Conservation (phyloP, 176 grass and related monocot species). For the Coix lacrymajobi region DNA sequence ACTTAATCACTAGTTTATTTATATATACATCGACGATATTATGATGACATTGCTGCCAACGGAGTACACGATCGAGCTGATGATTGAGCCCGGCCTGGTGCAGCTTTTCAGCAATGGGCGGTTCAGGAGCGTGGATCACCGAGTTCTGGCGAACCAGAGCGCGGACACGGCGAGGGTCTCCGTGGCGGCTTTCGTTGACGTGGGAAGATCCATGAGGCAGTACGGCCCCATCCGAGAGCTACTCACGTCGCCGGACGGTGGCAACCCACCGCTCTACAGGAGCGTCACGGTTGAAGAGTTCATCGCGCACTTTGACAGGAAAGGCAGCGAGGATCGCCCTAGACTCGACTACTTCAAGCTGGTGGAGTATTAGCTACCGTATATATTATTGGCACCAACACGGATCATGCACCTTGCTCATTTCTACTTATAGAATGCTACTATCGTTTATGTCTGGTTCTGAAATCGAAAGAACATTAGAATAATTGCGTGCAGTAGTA, state of each 20-base stretch:
- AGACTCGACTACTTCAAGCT: conserved; percentile 11
- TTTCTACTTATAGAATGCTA: too few relatives aligned
- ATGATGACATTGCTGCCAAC: too few relatives aligned
- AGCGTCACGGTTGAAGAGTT: background rate
- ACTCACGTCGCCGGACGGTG: background rate
- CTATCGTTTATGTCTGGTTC: too few relatives aligned
- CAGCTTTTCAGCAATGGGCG: background rate
- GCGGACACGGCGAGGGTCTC: background rate
- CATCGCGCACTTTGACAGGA: background rate
- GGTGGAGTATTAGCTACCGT: background rate
- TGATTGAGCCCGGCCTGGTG: too few relatives aligned
- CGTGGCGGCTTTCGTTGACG: background rate
- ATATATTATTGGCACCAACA: too few relatives aligned
- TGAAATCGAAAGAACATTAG: too few relatives aligned
- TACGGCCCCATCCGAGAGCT: background rate
- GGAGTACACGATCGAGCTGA: too few relatives aligned
- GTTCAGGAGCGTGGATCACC: background rate
- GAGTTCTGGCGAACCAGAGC: background rate
- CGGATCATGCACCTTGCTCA: too few relatives aligned
- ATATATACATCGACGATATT: too few relatives aligned
- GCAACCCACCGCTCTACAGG: background rate
- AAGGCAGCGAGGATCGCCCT: background rate
- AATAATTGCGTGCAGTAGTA: too few relatives aligned
- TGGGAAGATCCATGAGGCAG: background rate
- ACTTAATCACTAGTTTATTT: background rate